Percentiles rank a stretch among this genome's conserved stretches.
phyloP scores from a whole-genome alignment of 1,284 basidiomycete genomes.

The Pyrrhoderma noxium region DNA sequence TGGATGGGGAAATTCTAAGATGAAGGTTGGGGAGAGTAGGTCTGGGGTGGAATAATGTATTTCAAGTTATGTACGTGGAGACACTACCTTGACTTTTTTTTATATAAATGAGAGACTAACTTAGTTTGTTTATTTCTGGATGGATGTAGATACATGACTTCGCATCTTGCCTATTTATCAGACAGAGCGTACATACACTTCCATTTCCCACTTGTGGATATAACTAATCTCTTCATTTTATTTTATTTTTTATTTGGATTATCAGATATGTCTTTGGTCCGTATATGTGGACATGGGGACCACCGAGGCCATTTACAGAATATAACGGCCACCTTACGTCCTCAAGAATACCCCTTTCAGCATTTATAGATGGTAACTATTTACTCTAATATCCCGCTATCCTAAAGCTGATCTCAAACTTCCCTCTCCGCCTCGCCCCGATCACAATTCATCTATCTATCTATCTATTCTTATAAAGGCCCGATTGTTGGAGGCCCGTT shows the following conservation, averaged over 20 bases:
- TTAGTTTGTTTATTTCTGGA: no score
- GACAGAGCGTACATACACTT: constrained; percentile 38
- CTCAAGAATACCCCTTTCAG: constrained; percentile 36
- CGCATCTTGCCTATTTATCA: constrained; percentile 40
- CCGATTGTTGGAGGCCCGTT: constrained; percentile 32
- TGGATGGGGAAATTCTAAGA: background rate
- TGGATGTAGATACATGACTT: constrained; percentile 24
- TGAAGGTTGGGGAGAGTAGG: constrained; percentile 26
- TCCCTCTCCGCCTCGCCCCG: background rate
- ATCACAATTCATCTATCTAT: constrained; percentile 15
- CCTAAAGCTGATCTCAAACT: no score
- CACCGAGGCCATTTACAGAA: constrained; percentile 25
- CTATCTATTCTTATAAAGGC: constrained; percentile 21
- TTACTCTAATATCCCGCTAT: no score
- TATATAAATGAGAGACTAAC: background rate
- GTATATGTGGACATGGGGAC: constrained; percentile 31
- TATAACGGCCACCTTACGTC: constrained; percentile 36
- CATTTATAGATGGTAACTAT: constrained; percentile 31
- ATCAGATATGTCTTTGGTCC: constrained; percentile 37
- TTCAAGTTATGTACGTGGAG: constrained; percentile 41
- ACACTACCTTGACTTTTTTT: constrained; percentile 26
- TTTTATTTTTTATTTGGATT: background rate
- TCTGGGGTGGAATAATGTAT: constrained; percentile 51
- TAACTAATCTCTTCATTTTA: no score
- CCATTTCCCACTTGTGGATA: no score